Base-by-base conservation (phyloP, 805 yeast genomes). In the Yarrowia osloensis region DNA sequence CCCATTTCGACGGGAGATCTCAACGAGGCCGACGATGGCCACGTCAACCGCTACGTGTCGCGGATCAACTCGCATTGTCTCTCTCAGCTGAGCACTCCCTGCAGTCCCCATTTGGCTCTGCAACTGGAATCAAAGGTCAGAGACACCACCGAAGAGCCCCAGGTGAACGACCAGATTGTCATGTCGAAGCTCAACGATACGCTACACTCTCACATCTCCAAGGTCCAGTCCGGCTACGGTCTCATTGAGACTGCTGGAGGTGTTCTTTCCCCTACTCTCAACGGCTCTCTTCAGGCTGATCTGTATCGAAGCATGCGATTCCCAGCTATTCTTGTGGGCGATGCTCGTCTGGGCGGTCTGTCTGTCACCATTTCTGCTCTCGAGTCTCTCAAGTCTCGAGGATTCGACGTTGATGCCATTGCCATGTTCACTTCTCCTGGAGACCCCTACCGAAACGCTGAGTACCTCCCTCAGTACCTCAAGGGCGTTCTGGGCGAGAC, bases 211-310 rank as follows among this genome's bases (percentile, higher is more conserved):
- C 66, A 61, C 33, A 35, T 61, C 15, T 44, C 54, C 42, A 44
- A 52, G 49, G 68, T 29, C n/a, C 22, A 17, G 6, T 11, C 24
- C 11, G 66, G 66, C 0, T 71, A 69, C 68, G 70, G 69, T 29
- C 52, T 71, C 15, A 69, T 70, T 11, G 73, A 71, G 67, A 70
- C 73, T 9, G 73, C 73, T 31, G 73, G 73, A 12, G 73, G 73
- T 3, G 71, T 67, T 7, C 66, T 70, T 21, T 71, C 73, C 22
- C 73, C 73, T 2, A 54, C 68, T 11, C 71, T 71, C 6, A 50
- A 70, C 7, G 68, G 68, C 8, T 59, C 69, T 1, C 63, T 67
- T 3, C 73, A 71, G 57, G 72, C 73, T 15, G 73, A 71, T 65
- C 35, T 71, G 17, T 71, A 66, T 46, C 54, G 73, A 47, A 68